Evolutionary conservation across 2,329 filamentous ascomycete genomes (phyloP), one percentile per base, ranked within the genome.

Genomic region (Byssothecium circinans): DNA sequence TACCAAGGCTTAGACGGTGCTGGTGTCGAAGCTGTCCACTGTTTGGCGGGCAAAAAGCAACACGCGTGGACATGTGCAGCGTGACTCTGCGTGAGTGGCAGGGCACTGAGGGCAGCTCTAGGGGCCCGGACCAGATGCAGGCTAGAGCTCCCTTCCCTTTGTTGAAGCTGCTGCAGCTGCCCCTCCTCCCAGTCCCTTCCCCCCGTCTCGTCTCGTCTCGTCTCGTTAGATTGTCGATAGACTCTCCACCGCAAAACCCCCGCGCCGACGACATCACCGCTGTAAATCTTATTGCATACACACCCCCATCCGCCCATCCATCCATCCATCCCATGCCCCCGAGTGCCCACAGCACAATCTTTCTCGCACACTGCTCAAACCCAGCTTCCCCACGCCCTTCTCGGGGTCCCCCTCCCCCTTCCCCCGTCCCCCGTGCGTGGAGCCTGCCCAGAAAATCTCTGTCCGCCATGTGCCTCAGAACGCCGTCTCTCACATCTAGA

Each of bases 111-210:
- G 60, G 60, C 53, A 50, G n/a, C n/a, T n/a, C n/a, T n/a, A n/a
- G n/a, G n/a, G n/a, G n/a, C n/a, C n/a, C n/a, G n/a, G n/a, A n/a
- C n/a, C n/a, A n/a, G n/a, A n/a, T n/a, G n/a, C n/a, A n/a, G n/a
- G n/a, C n/a, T n/a, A 56, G 56, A 65, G 63, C 64, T 67, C 52
- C 51, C 23, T 25, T 48, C 44, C 50, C 44, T 51, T 43, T 50
- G 46, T 30, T 40, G 40, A 6, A 10, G 1, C 14, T 27, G 20
- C 19, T 14, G 41, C 23, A 23, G 7, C 32, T 43, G 23, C 42
- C 38, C 43, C 42, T 43, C 32, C 23, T 20, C 14, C 34, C 19
- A 12, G 42, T 12, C 7, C 7, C 29, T 32, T n/a, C 6, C n/a
- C n/a, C n/a, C n/a, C n/a, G n/a, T n/a, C n/a, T n/a, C n/a, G n/a